Evolutionary conservation across 2,329 filamentous ascomycete genomes (phyloP), one percentile per base, ranked within the genome.

Genomic region (Nemania diffusa): DNA sequence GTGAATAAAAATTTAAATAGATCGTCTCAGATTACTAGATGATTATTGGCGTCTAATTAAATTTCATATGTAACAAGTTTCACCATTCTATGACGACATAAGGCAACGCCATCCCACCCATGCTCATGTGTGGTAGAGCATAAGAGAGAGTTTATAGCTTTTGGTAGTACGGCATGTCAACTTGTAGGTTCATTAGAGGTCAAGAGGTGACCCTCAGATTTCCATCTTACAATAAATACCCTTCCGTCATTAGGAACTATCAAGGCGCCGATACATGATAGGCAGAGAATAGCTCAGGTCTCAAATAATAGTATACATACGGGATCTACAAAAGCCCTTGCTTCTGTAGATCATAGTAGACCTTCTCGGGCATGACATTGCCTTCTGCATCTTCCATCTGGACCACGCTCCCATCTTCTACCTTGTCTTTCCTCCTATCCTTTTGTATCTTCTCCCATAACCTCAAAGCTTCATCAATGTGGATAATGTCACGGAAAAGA

Each of bases 331-430:
- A 82, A 76, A 97, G 84, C 37, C 95, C 95, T 78, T 97, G 93
- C 82, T 97, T 97, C 80, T 93, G 92, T 80, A 98, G 81, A 85
- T 99, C 96, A 72, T 94, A 90, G 79, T 97, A 99, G 62, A 99
- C 95, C 85, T 97, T 97, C 82, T 97, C 94, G 0, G 97, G 96
- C 96, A 99, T 99, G 64, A 99, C 96, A 76, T 99, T 98, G 53
- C 96, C 96, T 78, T 97, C 92, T 0, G 89, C 92, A 79, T 99
- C 96, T 84, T 99, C 96, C 96, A 99, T 99, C 84, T 99, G 94
- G 57, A 98, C 93, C 9, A 99, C 88, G 67, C 91, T 93, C 44
- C 95, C 93, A 51, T 92, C 91, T 69, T 91, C 89, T 0, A 91
- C 84, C 78, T 90, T 91, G 70, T 89, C 89, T 79, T 89, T 91